phyloP scores from a whole-genome alignment of 164 flowering plant genomes.

The Tetracentron sinense region DNA sequence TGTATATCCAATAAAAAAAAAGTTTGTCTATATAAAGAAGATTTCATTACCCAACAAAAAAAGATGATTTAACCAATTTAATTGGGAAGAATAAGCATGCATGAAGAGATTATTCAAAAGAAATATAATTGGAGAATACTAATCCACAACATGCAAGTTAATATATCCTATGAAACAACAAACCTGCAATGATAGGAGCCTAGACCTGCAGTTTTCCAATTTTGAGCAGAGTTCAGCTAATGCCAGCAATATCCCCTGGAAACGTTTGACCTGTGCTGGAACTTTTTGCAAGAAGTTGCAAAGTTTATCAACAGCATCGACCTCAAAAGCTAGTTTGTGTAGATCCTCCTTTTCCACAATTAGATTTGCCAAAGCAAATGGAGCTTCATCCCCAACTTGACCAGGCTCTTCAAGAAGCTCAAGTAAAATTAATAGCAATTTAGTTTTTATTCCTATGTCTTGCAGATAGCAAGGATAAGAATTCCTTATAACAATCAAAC shows the following conservation, averaged over 20 bases:
- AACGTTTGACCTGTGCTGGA: conserved; percentile 40
- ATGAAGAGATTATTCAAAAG: not conserved
- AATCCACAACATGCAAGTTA: conserved; percentile 3
- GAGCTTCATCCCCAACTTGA: conserved; percentile 90
- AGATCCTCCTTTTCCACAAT: conserved; percentile 62
- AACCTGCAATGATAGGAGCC: conserved; percentile 61
- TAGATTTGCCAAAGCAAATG: conserved; percentile 64
- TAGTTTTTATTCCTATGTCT: conserved; percentile 47
- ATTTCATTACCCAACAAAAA: not conserved
- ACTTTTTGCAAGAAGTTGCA: conserved; percentile 43
- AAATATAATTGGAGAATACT: not conserved
- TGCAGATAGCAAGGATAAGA: conserved; percentile 50
- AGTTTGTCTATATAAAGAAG: too few relatives aligned
- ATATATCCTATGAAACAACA: conserved; percentile 16
- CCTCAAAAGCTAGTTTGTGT: conserved; percentile 73
- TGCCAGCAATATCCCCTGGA: conserved; percentile 65
- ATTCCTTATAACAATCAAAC: conserved; percentile 61
- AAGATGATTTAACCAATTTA: conserved; percentile 2
- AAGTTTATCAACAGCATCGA: conserved; percentile 57
- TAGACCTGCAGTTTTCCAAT: conserved; percentile 75
- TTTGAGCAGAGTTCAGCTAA: conserved; percentile 79
- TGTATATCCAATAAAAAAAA: too few relatives aligned
- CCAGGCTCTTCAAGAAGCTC: conserved; percentile 89
- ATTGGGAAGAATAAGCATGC: not conserved
- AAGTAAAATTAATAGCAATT: conserved; percentile 53